Percentiles rank a stretch among this genome's conserved stretches.
These are phyloP conservation scores for Beta macrorhiza DNA, from an alignment of 179 eudicot species.

Conservation along the genomic window DNA sequence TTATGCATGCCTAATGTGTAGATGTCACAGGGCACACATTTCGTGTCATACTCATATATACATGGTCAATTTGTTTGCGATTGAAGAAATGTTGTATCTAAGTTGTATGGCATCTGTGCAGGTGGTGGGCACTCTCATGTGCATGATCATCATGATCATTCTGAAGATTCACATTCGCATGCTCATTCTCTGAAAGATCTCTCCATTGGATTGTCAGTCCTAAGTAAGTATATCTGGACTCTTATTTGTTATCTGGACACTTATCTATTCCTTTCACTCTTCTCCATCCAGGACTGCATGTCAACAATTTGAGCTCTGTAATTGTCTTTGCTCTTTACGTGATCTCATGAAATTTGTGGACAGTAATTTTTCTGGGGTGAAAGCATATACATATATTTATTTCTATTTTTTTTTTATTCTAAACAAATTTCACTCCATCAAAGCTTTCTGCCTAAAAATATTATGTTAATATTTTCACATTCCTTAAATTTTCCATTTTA, in stretches of 20 bases:
- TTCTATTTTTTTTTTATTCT: background rate
- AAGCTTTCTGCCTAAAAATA: background rate
- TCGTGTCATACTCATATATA: too few species aligned
- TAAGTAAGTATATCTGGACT: constrained; percentile 48
- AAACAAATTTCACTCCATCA: background rate
- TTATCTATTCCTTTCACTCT: background rate
- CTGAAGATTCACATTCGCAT: constrained; percentile 42
- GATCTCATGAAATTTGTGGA: background rate
- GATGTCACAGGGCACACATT: background rate
- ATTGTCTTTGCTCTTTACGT: background rate
- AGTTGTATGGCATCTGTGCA: constrained; percentile 34
- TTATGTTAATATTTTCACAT: background rate
- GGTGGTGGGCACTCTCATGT: constrained; percentile 80
- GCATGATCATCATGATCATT: constrained; percentile 37
- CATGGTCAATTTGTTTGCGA: background rate
- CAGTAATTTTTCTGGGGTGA: background rate
- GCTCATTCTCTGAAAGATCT: constrained; percentile 87
- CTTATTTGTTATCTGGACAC: constrained; percentile 7
- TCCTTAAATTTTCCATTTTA: background rate
- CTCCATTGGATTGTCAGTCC: constrained; percentile 76
- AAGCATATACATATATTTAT: background rate
- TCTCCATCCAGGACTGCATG: background rate
- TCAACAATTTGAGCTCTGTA: background rate
- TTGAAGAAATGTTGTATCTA: constrained; percentile 5
- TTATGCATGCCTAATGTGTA: background rate